Evolutionary conservation across 805 yeast species (phyloP).

Genomic region (Saccharomycopsis selenospora): DNA sequence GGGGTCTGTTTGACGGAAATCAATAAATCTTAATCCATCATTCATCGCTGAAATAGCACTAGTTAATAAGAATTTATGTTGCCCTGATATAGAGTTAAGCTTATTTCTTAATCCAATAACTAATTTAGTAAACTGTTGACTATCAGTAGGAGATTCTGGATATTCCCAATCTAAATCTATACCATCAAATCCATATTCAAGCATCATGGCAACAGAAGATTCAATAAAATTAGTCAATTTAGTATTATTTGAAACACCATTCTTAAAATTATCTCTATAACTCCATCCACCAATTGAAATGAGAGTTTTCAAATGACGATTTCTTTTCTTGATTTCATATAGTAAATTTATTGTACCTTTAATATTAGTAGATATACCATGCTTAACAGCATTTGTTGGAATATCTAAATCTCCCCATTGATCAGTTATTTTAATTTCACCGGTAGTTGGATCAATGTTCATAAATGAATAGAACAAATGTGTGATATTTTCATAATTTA

Average conservation of each 20-base stretch:
- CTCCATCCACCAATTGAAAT: slow-evolving; percentile 87
- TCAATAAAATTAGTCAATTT: slow-evolving; percentile 41
- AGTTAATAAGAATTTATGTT: slow-evolving; percentile 40
- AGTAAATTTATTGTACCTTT: slow-evolving; percentile 48
- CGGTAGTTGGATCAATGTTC: slow-evolving; percentile 45
- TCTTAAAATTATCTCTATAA: slow-evolving; percentile 41
- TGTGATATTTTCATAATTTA: slow-evolving; percentile 51
- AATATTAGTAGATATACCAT: slow-evolving; percentile 6
- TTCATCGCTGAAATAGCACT: slow-evolving; percentile 71
- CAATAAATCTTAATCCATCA: slow-evolving; percentile 37
- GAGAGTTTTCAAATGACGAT: slow-evolving; percentile 43
- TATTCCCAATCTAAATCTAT: slow-evolving; percentile 95
- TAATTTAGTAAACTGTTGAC: slow-evolving; percentile 36
- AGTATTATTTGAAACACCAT: slow-evolving; percentile 32
- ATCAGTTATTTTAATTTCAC: slow-evolving; percentile 51
- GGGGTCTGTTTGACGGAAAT: slow-evolving; percentile 47
- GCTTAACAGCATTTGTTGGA: slow-evolving; percentile 9
- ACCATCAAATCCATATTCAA: slow-evolving; percentile 71
- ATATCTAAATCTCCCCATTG: slow-evolving; percentile 55
- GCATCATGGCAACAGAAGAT: slow-evolving; percentile 41
- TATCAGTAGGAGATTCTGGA: slow-evolving; percentile 46
- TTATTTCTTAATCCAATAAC: slow-evolving; percentile 34
- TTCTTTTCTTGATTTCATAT: slow-evolving; percentile 36
- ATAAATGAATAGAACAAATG: slow-evolving; percentile 77
- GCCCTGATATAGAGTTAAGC: slow-evolving; percentile 30